Percentiles rank a stretch among this genome's conserved stretches.
Conservation (phyloP, 805 yeast genomes). For the Kazachstania martiniae region DNA sequence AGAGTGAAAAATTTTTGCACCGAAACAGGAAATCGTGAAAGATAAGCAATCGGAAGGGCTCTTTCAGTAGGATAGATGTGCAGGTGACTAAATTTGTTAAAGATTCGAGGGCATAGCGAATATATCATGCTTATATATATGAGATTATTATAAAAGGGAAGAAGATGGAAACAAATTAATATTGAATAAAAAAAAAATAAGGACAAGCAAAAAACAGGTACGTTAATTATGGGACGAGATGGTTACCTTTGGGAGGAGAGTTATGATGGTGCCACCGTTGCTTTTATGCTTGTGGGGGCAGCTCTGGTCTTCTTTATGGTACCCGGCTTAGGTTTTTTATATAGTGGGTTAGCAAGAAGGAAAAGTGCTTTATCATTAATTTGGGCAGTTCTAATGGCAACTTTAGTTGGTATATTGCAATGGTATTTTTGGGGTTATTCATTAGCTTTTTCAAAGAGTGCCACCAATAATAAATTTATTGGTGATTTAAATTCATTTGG, state of each 20-base stretch:
- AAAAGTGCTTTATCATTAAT: constrained; percentile 83
- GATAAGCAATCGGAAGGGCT: no score
- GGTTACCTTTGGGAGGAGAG: constrained; percentile 23
- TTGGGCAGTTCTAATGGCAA: constrained; percentile 67
- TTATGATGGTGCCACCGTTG: constrained; percentile 38
- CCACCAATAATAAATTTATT: constrained; percentile 65
- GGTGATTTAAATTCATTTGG: constrained; percentile 84
- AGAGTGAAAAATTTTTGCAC: no score
- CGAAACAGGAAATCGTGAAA: no score
- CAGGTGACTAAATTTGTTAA: no score
- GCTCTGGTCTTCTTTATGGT: constrained; percentile 82
- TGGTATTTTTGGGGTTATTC: constrained; percentile 99
- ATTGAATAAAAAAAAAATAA: no score
- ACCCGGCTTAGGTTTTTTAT: constrained; percentile 87
- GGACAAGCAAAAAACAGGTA: no score
- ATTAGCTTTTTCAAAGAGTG: constrained; percentile 70
- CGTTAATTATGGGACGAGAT: no score
- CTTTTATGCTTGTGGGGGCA: constrained; percentile 48
- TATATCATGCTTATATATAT: no score
- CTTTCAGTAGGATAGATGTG: no score
- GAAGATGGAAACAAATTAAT: no score
- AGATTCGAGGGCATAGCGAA: no score
- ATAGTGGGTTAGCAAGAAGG: constrained; percentile 83
- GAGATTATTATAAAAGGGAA: no score
- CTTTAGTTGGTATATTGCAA: constrained; percentile 66